Evolutionary conservation across 2,329 filamentous ascomycete species (phyloP), one percentile per base, ranked within the genome.

Genomic region (Hypoxylon sp.): DNA sequence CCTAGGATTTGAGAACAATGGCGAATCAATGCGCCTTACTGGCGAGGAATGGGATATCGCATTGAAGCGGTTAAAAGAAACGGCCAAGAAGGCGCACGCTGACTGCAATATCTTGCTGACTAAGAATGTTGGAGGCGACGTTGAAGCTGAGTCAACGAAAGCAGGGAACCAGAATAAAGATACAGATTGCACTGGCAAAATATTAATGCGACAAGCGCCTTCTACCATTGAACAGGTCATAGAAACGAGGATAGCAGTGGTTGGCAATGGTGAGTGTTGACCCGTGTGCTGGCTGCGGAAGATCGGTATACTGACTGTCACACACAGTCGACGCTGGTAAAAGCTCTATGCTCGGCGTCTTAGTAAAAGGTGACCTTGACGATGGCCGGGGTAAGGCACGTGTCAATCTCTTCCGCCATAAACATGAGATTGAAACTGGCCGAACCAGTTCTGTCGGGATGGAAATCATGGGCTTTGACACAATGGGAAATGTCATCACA

Each of bases 381-480:
- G 96, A 99, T 79, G 96, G 96, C 14, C 88, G 96, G 75, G 96
- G 96, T 11, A 95, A 92, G 78, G 95, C 96, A 47, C 91, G 96
- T 67, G 92, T 99, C 54, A 98, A 97, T 70, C 88, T 99, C 11
- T 99, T 99, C 81, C 88, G 96, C 14, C 96, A 99, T 79, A 98
- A 99, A 80, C 96, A 99, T 75, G 96, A 99, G 80, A 91, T 98
- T 41, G 96, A 99, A 80, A 96, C 92, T 48, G 96, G 96, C 1
- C 87, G 96, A 70, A 99, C 96, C 8, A 97, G 93, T 76, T 97
- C 94, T 0, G 96, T 99, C 0, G 95, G 96, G 43, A 96, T 98
- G 94, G 96, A 99, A 79, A 98, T 98, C 67, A 94, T 98, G 91
- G 96, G 96, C 1, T 99, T 97, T 73, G 94, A 98, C 78, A 93